Conservation (phyloP, 345 rosid genomes). For the Linum lewisii region DNA sequence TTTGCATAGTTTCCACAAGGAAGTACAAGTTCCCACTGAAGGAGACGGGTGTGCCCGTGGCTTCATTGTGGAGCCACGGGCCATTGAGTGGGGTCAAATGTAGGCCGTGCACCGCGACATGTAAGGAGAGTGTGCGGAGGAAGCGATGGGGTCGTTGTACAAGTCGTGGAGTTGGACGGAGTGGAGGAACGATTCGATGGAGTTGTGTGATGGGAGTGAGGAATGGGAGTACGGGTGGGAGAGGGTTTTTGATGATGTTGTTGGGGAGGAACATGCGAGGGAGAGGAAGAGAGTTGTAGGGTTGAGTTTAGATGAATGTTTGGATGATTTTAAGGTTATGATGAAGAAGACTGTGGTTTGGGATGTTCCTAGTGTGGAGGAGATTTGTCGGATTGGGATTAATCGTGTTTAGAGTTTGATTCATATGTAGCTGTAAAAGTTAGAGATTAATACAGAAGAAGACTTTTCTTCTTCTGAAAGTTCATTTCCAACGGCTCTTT, state of each 20-base stretch:
- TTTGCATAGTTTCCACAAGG: conserved; percentile 66
- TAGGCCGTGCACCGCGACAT: conserved; percentile 62
- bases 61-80: conserved; percentile 54
- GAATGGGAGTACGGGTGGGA: conserved; percentile 79
- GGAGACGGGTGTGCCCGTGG: conserved; percentile 69
- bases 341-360: conserved; percentile 34
- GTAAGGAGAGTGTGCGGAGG: conserved; percentile 39
- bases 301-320: conserved; percentile 33
- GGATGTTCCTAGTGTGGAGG: conserved; percentile 59
- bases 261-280: conserved; percentile 34
- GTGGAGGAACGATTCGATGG: conserved; percentile 55
- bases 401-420: background rate
- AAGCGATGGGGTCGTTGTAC: conserved; percentile 37
- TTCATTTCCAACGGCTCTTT: too few species aligned
- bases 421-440: too few species aligned
- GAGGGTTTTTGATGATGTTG: conserved; percentile 40
- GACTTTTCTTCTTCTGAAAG: too few species aligned
- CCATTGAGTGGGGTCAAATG: conserved; percentile 90
- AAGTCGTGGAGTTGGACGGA: conserved; percentile 84
- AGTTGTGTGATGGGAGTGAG: conserved; percentile 59
- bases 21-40: conserved; percentile 54
- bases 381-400: conserved; percentile 47
- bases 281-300: conserved; percentile 34
- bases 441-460: too few species aligned
- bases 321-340: conserved; percentile 46